A percentile compares a stretch with the other conserved stretches of the same genome.
These are phyloP conservation scores for Gentiana macrophylla DNA, from an alignment of 257 asterid genomes.

Conservation along the genomic window DNA sequence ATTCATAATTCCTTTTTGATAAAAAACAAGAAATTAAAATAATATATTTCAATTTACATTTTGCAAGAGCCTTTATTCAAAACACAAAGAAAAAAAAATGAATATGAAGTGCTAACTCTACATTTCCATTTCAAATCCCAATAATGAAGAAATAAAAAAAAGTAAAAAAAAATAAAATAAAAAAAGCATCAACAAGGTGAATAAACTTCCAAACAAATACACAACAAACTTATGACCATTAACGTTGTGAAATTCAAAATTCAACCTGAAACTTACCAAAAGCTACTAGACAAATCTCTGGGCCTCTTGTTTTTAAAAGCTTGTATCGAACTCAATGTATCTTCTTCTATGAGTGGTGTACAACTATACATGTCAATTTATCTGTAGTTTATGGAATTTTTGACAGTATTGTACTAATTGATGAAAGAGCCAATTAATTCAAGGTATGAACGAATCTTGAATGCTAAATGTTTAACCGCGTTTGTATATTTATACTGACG, in stretches of 20 bases:
- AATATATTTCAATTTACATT: slow-evolving; percentile 13
- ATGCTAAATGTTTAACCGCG: no score
- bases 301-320: slow-evolving; percentile 26
- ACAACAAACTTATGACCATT: slow-evolving; percentile 17
- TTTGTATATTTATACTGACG: no score
- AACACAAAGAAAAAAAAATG: not conserved
- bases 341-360: no score
- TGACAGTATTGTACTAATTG: no score
- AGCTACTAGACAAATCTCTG: slow-evolving; percentile 31
- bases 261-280: slow-evolving; percentile 30
- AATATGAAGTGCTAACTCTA: slow-evolving; percentile 22
- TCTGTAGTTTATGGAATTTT: not conserved
- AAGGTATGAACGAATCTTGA: no score
- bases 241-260: slow-evolving; percentile 27
- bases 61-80: slow-evolving; percentile 3
- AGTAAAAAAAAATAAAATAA: no score
- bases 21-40: slow-evolving; percentile 17
- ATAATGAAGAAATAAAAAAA: not conserved
- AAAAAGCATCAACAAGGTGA: slow-evolving; percentile 27
- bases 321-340: slow-evolving; percentile 2
- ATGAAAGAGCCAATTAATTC: no score
- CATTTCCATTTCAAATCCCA: slow-evolving; percentile 5
- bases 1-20: slow-evolving; percentile 24
- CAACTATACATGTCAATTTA: no score
- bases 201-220: slow-evolving; percentile 39